Evolutionary conservation across 169 alveolate species (phyloP), one percentile per base, ranked within the genome.

Genomic region (Babesia ovata): DNA sequence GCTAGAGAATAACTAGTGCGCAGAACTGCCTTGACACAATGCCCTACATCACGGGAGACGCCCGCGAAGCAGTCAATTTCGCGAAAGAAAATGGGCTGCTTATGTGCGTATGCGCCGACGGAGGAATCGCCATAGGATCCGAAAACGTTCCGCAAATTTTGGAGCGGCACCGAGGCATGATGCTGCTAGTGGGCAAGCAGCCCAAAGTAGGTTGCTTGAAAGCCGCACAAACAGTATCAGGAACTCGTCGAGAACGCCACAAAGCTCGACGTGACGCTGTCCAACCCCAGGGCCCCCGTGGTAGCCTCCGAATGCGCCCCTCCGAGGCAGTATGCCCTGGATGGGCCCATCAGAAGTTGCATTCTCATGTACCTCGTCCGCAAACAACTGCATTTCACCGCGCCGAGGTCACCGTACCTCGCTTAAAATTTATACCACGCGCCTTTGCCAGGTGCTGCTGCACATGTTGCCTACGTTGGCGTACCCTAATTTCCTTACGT

Each of bases 11-110:
- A 44, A 63, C 29, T 50, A 62, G 50, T 60, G 62, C 45, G 65
- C 58, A 81, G 88, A 63, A 73, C 62, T 75, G 79, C 61, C 75
- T 83, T 24, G 73, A 78, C 26, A 73, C 85, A 17, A 75, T 75
- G 63, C 90, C 90, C 26, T 83, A 74, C 52, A n/a, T 52, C 54
- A 16, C 50, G 33, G 90, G 90, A 44, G 53, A 26, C 22, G 63
- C 67, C 16, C 53, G 49, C 12, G 90, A 73, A 53, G 70, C 76
- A 12, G 17, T 83, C 17, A 77, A 19, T 22, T 83, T 83, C 56
- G 87, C 84, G 28, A 75, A 83, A 22, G 75, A 74, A n/a, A 67
- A 75, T 60, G 46, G 49, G 14, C 54, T 83, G 58, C 76, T 75
- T 3, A 24, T 74, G 17, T 74, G 90, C 33, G 29, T 62, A 22